Percentiles rank a stretch among this genome's conserved stretches.
Evolutionary conservation across 2,329 filamentous ascomycete genomes (phyloP).

Genomic region (Hypoxylon sp.): DNA sequence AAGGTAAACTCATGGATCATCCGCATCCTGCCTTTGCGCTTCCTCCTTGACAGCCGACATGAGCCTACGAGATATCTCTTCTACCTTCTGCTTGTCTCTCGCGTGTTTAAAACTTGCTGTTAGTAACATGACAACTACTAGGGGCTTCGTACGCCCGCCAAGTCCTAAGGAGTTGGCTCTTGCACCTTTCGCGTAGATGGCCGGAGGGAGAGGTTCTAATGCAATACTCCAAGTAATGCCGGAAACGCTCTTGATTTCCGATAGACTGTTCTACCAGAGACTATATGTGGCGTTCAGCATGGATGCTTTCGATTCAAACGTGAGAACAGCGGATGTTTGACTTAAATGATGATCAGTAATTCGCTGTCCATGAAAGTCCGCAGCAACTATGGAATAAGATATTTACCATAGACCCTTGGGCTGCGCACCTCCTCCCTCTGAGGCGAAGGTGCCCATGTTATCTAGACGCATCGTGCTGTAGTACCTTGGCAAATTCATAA

Average conservation of each 20-base stretch:
- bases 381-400: too few species aligned
- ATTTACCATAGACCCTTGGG: constrained; percentile 19
- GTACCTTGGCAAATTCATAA: neutral
- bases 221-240: constrained; percentile 22
- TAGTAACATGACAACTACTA: constrained; percentile 12
- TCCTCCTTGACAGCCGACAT: constrained; percentile 1
- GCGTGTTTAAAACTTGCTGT: constrained; percentile 10
- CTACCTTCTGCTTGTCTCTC: constrained; percentile 14
- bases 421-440: constrained; percentile 4
- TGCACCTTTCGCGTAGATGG: constrained; percentile 20
- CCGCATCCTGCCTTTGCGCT: constrained; percentile 21
- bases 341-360: constrained; percentile 4
- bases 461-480: constrained; percentile 3
- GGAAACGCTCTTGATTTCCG: constrained; percentile 6
- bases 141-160: constrained; percentile 3
- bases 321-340: constrained; percentile 1
- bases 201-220: constrained; percentile 33
- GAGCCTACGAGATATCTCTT: constrained; percentile 9
- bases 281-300: constrained; percentile 16
- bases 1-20: constrained; percentile 35
- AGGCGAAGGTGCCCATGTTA: constrained; percentile 12
- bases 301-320: constrained; percentile 6
- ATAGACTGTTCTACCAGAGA: constrained; percentile 17
- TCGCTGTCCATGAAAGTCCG: neutral
- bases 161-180: constrained; percentile 21